Evolutionary conservation across 1,284 basidiomycete species (phyloP).

Genomic region (Fomitopsis pinicola): DNA sequence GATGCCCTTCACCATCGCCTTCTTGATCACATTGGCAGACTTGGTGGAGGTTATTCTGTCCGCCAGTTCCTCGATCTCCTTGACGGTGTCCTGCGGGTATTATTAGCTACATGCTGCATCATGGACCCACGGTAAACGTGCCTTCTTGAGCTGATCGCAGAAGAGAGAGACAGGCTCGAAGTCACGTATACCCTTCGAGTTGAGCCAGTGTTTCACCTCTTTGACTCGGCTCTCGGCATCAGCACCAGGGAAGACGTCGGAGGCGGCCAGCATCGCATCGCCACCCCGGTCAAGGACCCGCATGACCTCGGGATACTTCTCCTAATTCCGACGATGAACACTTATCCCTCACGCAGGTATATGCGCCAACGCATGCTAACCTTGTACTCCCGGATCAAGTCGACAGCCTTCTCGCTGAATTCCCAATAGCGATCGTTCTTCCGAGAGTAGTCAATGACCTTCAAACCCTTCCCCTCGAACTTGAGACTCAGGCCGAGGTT

Average conservation of each 20-base stretch:
- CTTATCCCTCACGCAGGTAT: slow-evolving; percentile 21
- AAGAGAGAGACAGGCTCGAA: slow-evolving; percentile 92
- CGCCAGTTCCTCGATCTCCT: slow-evolving; percentile 73
- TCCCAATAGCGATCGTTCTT: slow-evolving; percentile 90
- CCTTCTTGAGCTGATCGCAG: slow-evolving; percentile 89
- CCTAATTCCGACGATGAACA: slow-evolving; percentile 20
- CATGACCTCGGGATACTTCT: slow-evolving; percentile 53
- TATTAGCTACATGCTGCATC: too few species aligned
- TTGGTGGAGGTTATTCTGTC: slow-evolving; percentile 63
- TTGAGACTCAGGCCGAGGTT: slow-evolving; percentile 95
- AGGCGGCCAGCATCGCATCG: slow-evolving; percentile 64
- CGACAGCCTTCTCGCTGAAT: slow-evolving; percentile 84
- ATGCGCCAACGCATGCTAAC: slow-evolving; percentile 27
- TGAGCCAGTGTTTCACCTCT: slow-evolving; percentile 86
- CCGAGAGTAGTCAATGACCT: slow-evolving; percentile 91
- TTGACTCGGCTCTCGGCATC: slow-evolving; percentile 58
- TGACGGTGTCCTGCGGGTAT: slow-evolving; percentile 61
- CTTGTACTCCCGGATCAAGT: slow-evolving; percentile 84
- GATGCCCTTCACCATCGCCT: slow-evolving; percentile 86
- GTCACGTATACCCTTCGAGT: slow-evolving; percentile 80
- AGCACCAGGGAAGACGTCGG: slow-evolving; percentile 71
- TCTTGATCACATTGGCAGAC: slow-evolving; percentile 69
- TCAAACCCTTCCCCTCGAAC: slow-evolving; percentile 94
- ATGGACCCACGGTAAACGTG: slow-evolving; percentile 21
- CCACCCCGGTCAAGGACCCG: neutral